phyloP scores from a whole-genome alignment of 768 basidiomycete genomes.

The Dictyophora rubrovolvata region DNA sequence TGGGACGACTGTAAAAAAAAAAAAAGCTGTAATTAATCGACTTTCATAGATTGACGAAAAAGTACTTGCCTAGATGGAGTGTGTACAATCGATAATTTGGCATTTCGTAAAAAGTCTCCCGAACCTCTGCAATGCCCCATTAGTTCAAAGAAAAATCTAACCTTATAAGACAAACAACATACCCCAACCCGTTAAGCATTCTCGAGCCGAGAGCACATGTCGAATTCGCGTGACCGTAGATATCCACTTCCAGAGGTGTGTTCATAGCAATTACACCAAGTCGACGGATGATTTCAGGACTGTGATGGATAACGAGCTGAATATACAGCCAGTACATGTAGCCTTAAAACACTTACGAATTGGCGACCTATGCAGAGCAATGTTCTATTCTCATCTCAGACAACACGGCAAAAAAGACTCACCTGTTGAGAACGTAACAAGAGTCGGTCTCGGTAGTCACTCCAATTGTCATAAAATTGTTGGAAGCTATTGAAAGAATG shows the following conservation, averaged over 20 bases:
- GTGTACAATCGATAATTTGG: conserved; percentile 18
- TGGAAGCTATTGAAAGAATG: not conserved
- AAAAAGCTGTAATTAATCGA: not conserved
- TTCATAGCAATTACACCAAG: conserved; percentile 19
- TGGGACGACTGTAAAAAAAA: conserved; percentile 5
- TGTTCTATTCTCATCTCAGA: not conserved
- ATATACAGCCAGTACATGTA: not conserved
- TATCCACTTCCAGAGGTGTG: conserved; percentile 20
- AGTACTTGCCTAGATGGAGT: conserved; percentile 10
- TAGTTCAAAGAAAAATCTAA: not conserved
- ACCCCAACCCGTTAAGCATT: conserved; percentile 18
- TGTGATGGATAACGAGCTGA: not conserved
- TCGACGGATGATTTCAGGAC: conserved; percentile 20
- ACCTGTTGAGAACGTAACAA: not conserved
- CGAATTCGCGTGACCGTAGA: conserved; percentile 20
- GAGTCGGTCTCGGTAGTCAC: not conserved
- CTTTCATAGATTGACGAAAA: not conserved
- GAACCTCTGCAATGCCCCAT: conserved; percentile 10
- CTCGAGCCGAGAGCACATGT: conserved; percentile 17
- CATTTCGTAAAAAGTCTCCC: conserved; percentile 20
- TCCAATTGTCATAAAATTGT: not conserved
- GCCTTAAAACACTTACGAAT: not conserved
- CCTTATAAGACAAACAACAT: not conserved
- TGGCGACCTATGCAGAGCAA: not conserved
- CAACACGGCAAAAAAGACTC: not conserved